Evolutionary conservation across 2,329 filamentous ascomycete species (phyloP).

Genomic region (Coleophoma cylindrospora): DNA sequence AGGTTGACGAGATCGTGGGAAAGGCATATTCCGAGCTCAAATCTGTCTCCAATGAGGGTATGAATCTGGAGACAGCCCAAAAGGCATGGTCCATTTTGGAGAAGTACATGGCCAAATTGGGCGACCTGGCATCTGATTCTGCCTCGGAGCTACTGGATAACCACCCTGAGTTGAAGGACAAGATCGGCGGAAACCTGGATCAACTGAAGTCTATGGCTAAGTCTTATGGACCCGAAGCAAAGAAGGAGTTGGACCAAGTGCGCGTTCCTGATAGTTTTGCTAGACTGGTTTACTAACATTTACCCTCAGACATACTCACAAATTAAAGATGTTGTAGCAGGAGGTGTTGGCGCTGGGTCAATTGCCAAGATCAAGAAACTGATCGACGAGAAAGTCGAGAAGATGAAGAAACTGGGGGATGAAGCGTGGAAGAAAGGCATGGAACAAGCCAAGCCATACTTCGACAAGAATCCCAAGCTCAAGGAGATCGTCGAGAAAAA

Average conservation of each 20-base stretch:
- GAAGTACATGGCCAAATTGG: slow-evolving; percentile 55
- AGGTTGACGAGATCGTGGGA: slow-evolving; percentile 63
- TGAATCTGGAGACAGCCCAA: slow-evolving; percentile 57
- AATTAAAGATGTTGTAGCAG: slow-evolving; percentile 57
- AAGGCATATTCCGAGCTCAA: slow-evolving; percentile 66
- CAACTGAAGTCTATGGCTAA: slow-evolving; percentile 66
- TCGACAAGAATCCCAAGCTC: slow-evolving; percentile 72
- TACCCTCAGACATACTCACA: slow-evolving; percentile 55
- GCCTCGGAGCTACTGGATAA: slow-evolving; percentile 64
- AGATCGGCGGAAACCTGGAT: slow-evolving; percentile 62
- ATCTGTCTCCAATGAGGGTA: slow-evolving; percentile 50
- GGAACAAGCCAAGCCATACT: slow-evolving; percentile 64
- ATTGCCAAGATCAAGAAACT: slow-evolving; percentile 50
- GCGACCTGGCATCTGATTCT: slow-evolving; percentile 57
- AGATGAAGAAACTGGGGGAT: slow-evolving; percentile 63
- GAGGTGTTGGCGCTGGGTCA: slow-evolving; percentile 49
- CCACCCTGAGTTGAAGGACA: slow-evolving; percentile 68
- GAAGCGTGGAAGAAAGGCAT: slow-evolving; percentile 68
- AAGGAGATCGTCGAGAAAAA: slow-evolving; percentile 72
- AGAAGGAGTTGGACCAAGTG: slow-evolving; percentile 61
- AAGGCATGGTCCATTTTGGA: slow-evolving; percentile 58
- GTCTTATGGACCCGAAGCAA: slow-evolving; percentile 68
- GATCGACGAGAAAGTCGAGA: slow-evolving; percentile 64
- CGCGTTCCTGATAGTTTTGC: too few species aligned
- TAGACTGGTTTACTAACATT: too few species aligned